Base-by-base conservation (phyloP, 2,329 filamentous ascomycete species). In the Tothia fuscella region DNA sequence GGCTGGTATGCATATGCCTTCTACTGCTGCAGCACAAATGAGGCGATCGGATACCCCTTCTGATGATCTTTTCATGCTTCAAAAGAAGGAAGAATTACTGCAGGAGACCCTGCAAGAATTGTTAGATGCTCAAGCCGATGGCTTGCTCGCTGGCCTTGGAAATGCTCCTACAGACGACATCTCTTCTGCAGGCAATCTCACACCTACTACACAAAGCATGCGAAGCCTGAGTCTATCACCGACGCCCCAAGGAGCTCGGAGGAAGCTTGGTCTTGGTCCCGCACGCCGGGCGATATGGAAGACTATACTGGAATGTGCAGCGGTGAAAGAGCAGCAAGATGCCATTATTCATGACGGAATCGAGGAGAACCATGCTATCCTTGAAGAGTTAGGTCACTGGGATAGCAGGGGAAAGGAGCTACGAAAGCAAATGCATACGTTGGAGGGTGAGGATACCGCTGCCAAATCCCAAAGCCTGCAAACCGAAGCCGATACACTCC, bases 241-340 rank as follows among this genome's bases (percentile, higher is more conserved):
- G 1, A 71, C 77, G 13, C 36, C 40, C n/a, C 19, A 14, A 7
- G 28, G 70, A 70, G 21, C 16, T 14, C 31, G 24, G 20, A 67
- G 67, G 42, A 72, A 68, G 26, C 56, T 74, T 6, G 71, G 77
- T 0, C 64, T 87, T 12, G 67, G 68, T 21, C 69, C 71, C 14
- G 79, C 80, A 1, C 70, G 83, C n/a, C 67, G 69, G 21, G 79
- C 77, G 0, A 70, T 89, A 6, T 68, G 73, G 13, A 69, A 67
- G 38, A 70, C 74, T 37, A 81, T 88, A 56, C 63, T 68, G 3
- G 73, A 77, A 41, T 62, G 88, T 4, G 74, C 74, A 0, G 68
- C 70, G 6, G 61, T 88, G 20, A 85, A 85, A 54, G 64, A 65
- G 3, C 80, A 86, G 44, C 80, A 87, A 59, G 65, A 77, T n/a